These are phyloP conservation scores for Xanthoparmelia taractica DNA, from an alignment of 495 filamentous ascomycete species.

Conservation along the genomic window DNA sequence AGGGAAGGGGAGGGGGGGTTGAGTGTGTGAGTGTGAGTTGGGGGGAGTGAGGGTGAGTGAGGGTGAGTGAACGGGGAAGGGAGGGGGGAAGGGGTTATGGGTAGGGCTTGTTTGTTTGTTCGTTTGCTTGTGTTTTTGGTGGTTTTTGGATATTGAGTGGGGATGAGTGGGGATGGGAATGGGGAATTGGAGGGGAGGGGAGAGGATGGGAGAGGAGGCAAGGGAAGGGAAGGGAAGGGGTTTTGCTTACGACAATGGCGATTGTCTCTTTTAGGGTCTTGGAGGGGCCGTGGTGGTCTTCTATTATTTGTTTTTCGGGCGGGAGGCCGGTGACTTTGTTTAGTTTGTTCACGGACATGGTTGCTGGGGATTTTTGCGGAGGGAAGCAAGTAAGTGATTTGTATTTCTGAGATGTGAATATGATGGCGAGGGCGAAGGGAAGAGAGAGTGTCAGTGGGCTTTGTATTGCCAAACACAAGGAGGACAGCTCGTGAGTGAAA, in stretches of 20 bases:
- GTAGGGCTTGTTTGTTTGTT: too few species aligned
- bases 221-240: background rate
- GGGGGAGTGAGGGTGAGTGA: too few species aligned
- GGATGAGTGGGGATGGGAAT: background rate
- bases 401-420: background rate
- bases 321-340: background rate
- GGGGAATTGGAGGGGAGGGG: background rate
- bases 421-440: background rate
- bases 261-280: background rate
- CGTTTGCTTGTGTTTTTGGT: too few species aligned
- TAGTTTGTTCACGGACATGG: background rate
- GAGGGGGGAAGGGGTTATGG: too few species aligned
- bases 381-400: background rate
- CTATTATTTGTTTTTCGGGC: background rate
- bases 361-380: background rate
- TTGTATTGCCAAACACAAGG: background rate
- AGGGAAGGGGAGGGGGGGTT: too few species aligned
- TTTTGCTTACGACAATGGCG: background rate
- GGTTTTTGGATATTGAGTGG: too few species aligned
- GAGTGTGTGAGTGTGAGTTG: too few species aligned
- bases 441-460: background rate
- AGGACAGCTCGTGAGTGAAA: background rate
- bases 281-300: background rate
- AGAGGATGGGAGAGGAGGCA: background rate
- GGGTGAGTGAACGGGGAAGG: too few species aligned